Percentiles rank a stretch among this genome's conserved stretches.
phyloP scores from a whole-genome alignment of 306 rosid species.

The Quercus agrifolia region DNA sequence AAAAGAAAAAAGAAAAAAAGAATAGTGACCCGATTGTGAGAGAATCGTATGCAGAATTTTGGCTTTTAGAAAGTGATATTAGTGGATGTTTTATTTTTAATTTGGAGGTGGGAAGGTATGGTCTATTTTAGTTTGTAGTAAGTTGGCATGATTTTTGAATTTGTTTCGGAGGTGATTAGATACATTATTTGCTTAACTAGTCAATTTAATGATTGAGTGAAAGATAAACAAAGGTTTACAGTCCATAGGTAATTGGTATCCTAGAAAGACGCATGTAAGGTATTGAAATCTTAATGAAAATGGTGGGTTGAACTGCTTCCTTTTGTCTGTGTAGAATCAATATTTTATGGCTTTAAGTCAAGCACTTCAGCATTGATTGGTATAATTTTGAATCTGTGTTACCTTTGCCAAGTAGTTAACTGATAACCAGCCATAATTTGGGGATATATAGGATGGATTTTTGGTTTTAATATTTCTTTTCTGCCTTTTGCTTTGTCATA shows the following conservation, averaged over 20 bases:
- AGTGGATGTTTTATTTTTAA: not conserved
- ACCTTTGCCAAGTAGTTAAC: not conserved
- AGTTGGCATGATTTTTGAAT: not conserved
- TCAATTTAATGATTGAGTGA: not conserved
- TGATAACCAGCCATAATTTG: not conserved
- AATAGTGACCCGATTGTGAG: not conserved
- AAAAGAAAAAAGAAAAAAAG: too few species aligned
- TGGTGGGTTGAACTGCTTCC: not conserved
- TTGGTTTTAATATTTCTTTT: too few species aligned
- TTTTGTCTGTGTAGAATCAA: not conserved
- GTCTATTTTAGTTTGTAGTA: not conserved
- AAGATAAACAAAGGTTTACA: not conserved
- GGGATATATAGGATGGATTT: too few species aligned
- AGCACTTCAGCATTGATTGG: not conserved
- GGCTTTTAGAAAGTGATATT: not conserved
- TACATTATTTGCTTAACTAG: not conserved
- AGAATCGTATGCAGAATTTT: not conserved
- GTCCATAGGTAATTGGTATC: not conserved
- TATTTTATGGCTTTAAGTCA: not conserved
- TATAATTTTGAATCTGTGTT: not conserved
- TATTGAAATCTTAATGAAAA: not conserved
- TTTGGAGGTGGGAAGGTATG: not conserved
- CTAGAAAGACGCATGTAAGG: not conserved
- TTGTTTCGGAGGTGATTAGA: not conserved
- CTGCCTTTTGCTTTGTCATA: too few species aligned